phyloP scores from a whole-genome alignment of 768 basidiomycete genomes.

The Boletus reticulatus region DNA sequence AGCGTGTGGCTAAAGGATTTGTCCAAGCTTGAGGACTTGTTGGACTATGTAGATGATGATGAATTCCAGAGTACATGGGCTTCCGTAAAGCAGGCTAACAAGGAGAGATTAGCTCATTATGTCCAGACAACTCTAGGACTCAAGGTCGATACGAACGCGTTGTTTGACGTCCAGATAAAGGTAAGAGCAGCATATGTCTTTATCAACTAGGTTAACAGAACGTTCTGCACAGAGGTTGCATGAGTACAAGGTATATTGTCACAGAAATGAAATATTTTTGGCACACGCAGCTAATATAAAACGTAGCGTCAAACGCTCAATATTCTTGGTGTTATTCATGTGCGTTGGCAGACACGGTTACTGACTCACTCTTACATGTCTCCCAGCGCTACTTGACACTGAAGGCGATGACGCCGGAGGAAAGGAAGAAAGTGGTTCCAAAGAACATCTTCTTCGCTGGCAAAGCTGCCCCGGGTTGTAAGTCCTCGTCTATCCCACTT shows the following conservation, averaged over 20 bases:
- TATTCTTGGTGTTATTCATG: conserved; percentile 86
- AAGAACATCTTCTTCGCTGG: conserved; percentile 96
- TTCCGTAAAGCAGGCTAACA: conserved; percentile 86
- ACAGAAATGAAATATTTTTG: neutral
- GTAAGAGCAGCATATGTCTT: conserved; percentile 29
- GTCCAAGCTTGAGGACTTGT: conserved; percentile 70
- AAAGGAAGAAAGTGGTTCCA: conserved; percentile 81
- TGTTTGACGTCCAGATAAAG: conserved; percentile 94
- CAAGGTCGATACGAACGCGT: conserved; percentile 66
- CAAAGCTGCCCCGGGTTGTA: conserved; percentile 93
- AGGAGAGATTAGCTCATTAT: conserved; percentile 79
- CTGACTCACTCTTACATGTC: neutral
- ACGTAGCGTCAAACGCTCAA: conserved; percentile 88
- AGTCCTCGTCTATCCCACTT: conserved; percentile 25
- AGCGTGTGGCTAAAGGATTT: conserved; percentile 85
- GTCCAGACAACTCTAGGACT: conserved; percentile 72
- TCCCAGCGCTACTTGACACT: conserved; percentile 73
- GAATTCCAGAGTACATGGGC: conserved; percentile 80
- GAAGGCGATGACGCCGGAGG: conserved; percentile 74
- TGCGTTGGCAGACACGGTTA: conserved; percentile 33
- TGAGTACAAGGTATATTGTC: conserved; percentile 72
- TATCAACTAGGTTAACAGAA: neutral
- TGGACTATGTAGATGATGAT: conserved; percentile 68
- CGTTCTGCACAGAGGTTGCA: conserved; percentile 65
- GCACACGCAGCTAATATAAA: neutral